Evolutionary conservation across 208 protist species (phyloP), one percentile per base, ranked within the genome.

Genomic region (Lotmaria passim): DNA sequence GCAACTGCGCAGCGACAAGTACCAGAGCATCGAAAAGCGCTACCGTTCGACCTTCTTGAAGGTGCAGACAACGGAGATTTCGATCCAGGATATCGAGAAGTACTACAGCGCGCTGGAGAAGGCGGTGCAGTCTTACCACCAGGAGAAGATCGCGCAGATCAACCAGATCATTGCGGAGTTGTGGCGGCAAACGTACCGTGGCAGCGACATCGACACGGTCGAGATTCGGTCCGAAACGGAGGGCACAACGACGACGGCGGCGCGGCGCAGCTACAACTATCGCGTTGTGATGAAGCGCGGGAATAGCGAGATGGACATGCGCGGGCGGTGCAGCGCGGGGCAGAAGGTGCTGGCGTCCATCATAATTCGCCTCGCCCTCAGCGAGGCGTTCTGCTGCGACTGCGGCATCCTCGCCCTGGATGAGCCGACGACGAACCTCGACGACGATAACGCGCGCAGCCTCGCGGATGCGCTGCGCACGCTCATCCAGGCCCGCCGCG

Each of bases 371-470:
- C 75, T 99, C 17, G 98, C 99, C 3, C 81, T 99, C 3, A 98
- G 98, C 47, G 98, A 99, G 67, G 96, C 98, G 4, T 99, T 99
- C 78, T 99, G 97, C 84, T 87, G 95, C 48, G 97, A 99, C 52
- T 99, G 99, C 82, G 98, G 98, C 62, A 98, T 99, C 55, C 89
- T 99, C 1, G 98, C 99, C 3, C 85, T 99, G 7, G 99, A 99
- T 75, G 99, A 99, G 81, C 99, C 99, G 8, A 99, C 99, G 8
- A 99, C 99, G 23, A 99, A 99, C 75, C 88, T 99, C 7, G 99
- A 99, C 78, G 69, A 95, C 67, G 91, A 97, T 69, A 98, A 97
- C 55, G 86, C 91, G 28, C 83, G 79, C 26, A 90, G 88, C n/a
- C 83, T 97, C 11, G 91, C 89, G 3, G 88, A 90, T 43, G 72